Base-by-base conservation (phyloP, 257 asterid genomes). In the Petunia secreta region DNA sequence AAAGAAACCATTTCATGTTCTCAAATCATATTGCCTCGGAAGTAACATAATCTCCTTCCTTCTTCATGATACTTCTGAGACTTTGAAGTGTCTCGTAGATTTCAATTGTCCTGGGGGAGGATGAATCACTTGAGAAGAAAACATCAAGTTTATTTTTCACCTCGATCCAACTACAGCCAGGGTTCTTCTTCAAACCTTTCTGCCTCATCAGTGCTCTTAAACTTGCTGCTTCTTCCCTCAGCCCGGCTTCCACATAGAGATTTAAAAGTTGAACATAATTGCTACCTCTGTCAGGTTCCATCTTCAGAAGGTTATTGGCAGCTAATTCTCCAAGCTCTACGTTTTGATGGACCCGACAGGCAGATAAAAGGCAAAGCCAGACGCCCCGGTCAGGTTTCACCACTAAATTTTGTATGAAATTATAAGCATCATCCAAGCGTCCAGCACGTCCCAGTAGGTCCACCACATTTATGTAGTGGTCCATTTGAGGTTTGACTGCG, bases 91-190 rank as follows among this genome's bases (percentile, higher is more conserved):
- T 85, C 82, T 88, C 90, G 77, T 81, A 85, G 68, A 91, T 87
- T 85, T 83, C 85, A n/a, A 74, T 34, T 59, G 87, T 86, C 81
- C 75, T 81, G 0, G 80, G 74, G 41, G 93, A 87, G 1, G 91
- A 88, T 5, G 97, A 83, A 83, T 91, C 97, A 41, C 97, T 92
- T 0, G 98, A 92, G 88, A 80, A 92, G 83, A 94, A 94, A 75
- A 88, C 90, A 40, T 88, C 90, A 46, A 88, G 88, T 80, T 87
- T 83, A 85, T 88, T 83, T 79, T 83, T 89, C 55, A 88, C 87
- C 88, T 92, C 97, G 50, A 94, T 88, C 98, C 98, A 94, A 82
- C 98, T 94, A 81, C 94, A 92, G 34, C 98, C 99, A 0, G 97
- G 97, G 13, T 67, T 43, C 92, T 95, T 95, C 80, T 52, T 82